A percentile compares a stretch with the other conserved stretches of the same genome.
Conservation (phyloP, 1,139 yeast genomes). For the Geotrichum candidum region DNA sequence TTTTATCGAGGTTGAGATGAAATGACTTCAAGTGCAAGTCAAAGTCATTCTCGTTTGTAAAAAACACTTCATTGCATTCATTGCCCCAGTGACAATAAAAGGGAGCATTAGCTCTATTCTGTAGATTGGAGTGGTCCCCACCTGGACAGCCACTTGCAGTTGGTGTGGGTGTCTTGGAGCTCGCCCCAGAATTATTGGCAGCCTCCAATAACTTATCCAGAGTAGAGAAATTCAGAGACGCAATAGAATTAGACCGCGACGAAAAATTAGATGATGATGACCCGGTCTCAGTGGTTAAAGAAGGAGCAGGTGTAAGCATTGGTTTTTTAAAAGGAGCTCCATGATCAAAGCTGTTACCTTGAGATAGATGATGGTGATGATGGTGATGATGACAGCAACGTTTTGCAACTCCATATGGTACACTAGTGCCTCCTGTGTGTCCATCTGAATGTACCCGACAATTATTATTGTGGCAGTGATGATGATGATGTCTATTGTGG, state of each 20-base stretch:
- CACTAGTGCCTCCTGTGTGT: neutral
- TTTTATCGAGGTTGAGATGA: slow-evolving; percentile 8
- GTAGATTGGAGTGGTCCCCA: neutral
- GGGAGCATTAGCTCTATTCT: slow-evolving; percentile 1
- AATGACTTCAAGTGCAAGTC: slow-evolving; percentile 30
- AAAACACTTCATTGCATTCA: slow-evolving; percentile 30
- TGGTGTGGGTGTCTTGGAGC: neutral
- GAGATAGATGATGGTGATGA: neutral
- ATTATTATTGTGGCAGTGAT: neutral
- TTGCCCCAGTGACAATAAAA: slow-evolving; percentile 37
- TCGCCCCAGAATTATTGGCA: neutral
- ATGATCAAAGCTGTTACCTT: neutral
- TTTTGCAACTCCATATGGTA: neutral
- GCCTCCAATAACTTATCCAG: neutral
- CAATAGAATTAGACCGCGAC: slow-evolving; percentile 9
- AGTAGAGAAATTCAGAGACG: neutral
- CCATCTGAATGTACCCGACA: neutral
- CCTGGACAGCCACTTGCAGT: neutral
- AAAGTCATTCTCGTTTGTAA: slow-evolving; percentile 28
- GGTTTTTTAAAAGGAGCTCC: neutral
- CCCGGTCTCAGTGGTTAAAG: neutral
- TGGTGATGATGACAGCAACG: neutral
- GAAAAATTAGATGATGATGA: slow-evolving; percentile 5
- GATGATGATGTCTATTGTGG: neutral
- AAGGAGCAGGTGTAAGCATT: neutral